Conservation (phyloP, 2,329 filamentous ascomycete species). For the Aspergillus quadricinctus region DNA sequence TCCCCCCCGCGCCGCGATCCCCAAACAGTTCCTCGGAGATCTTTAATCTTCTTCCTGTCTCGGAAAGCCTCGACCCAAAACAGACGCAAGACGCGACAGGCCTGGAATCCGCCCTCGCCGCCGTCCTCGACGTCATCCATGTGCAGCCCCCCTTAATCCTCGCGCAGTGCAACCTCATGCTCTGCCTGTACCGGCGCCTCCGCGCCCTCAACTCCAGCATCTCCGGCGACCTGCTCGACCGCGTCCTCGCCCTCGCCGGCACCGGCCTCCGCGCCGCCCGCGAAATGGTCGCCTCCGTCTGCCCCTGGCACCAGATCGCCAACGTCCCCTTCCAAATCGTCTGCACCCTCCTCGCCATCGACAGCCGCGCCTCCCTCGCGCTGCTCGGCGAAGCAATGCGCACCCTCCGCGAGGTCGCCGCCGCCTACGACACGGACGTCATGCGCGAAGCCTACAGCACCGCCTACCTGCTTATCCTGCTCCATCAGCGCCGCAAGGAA, state of each 20-base stretch:
- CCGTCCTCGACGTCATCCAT: slow-evolving; percentile 41
- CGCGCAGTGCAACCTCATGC: slow-evolving; percentile 52
- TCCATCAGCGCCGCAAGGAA: slow-evolving; percentile 50
- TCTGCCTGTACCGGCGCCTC: slow-evolving; percentile 54
- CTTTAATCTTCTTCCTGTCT: slow-evolving; percentile 50
- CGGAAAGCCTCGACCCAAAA: slow-evolving; percentile 52
- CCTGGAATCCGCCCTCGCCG: slow-evolving; percentile 41
- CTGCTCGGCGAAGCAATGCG: slow-evolving; percentile 51
- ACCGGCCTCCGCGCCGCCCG: slow-evolving; percentile 47
- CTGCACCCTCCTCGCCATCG: slow-evolving; percentile 53
- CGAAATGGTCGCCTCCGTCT: slow-evolving; percentile 40
- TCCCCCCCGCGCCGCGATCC: slow-evolving; percentile 36
- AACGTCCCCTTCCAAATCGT: slow-evolving; percentile 59
- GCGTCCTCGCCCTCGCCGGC: slow-evolving; percentile 44
- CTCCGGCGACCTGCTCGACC: slow-evolving; percentile 41
- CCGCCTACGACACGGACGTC: slow-evolving; percentile 44
- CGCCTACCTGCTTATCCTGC: slow-evolving; percentile 50
- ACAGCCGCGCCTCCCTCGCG: slow-evolving; percentile 47
- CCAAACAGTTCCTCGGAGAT: slow-evolving; percentile 47
- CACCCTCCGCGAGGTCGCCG: slow-evolving; percentile 40
- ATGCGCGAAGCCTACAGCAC: slow-evolving; percentile 54
- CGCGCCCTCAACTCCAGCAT: slow-evolving; percentile 49
- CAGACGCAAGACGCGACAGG: slow-evolving; percentile 39
- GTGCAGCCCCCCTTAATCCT: slow-evolving; percentile 42
- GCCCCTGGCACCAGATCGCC: slow-evolving; percentile 57